A percentile compares a stretch with the other conserved stretches of the same genome.
Evolutionary conservation across 257 asterid species (phyloP).

Genomic region (Solanum peruvianum): DNA sequence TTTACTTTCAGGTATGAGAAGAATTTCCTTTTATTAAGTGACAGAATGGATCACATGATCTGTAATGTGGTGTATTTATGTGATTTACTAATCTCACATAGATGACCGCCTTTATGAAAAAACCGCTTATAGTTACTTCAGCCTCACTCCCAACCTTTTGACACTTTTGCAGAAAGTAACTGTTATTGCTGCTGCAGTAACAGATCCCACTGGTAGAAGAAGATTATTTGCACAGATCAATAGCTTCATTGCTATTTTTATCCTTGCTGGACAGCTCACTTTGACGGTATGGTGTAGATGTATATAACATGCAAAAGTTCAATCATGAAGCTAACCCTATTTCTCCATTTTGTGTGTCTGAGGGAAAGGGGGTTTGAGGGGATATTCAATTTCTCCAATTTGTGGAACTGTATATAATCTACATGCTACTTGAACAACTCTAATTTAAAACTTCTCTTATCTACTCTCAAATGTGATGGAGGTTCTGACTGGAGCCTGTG

Average conservation of each 20-base stretch:
- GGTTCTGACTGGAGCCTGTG: background rate
- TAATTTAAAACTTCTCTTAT: background rate
- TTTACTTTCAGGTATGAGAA: slow-evolving; percentile 80
- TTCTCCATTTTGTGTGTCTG: background rate
- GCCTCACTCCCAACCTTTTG: background rate
- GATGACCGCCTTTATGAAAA: background rate
- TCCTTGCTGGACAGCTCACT: slow-evolving; percentile 90
- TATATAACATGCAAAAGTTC: background rate
- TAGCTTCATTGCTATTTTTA: slow-evolving; percentile 91
- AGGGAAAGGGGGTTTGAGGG: background rate
- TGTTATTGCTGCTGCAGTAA: slow-evolving; percentile 64
- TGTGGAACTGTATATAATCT: background rate
- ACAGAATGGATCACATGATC: background rate
- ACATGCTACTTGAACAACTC: background rate
- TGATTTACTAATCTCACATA: background rate
- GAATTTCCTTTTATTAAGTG: background rate
- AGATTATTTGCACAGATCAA: slow-evolving; percentile 82
- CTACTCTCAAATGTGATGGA: background rate
- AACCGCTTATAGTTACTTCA: background rate
- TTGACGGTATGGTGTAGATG: slow-evolving; percentile 50
- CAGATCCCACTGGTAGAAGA: slow-evolving; percentile 75
- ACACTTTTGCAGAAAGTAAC: slow-evolving; percentile 78
- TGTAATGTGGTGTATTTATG: background rate
- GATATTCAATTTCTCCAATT: background rate
- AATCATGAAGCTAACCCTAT: background rate